Evolutionary conservation across 2,329 filamentous ascomycete genomes (phyloP).

Genomic region (Colletotrichum sp.): DNA sequence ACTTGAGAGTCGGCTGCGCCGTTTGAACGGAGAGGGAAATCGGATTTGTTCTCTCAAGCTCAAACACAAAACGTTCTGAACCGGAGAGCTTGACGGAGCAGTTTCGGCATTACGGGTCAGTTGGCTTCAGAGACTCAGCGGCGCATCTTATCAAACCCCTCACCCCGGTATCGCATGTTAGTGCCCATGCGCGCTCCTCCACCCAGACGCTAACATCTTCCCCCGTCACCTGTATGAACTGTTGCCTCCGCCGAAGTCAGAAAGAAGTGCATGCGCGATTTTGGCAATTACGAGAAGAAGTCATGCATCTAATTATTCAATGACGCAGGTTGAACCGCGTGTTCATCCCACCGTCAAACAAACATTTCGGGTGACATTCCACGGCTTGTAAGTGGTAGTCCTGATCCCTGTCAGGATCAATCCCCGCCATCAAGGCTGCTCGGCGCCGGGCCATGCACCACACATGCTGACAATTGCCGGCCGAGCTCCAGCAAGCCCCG

Average conservation of each 20-base stretch:
- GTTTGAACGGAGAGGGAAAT: background rate
- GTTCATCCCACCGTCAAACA: background rate
- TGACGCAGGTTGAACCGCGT: background rate
- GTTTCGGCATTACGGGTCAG: background rate
- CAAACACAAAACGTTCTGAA: background rate
- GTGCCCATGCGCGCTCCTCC: background rate
- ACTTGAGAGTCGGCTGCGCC: background rate
- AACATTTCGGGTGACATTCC: background rate
- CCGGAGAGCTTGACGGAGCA: background rate
- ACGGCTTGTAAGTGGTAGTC: background rate
- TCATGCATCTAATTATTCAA: background rate
- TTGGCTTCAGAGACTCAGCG: background rate
- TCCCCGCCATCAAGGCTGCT: background rate
- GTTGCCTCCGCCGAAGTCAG: background rate
- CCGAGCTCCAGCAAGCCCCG: conserved; percentile 5
- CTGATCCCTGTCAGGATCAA: background rate
- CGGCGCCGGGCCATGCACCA: background rate
- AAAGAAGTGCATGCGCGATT: background rate
- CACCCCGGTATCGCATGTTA: background rate
- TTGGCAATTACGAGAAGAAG: background rate
- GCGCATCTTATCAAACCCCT: background rate
- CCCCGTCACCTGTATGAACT: background rate
- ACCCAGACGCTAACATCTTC: background rate
- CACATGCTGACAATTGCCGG: conserved; percentile 12
- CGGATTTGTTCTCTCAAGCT: background rate